Conservation (phyloP, 805 yeast species). For the Candida silvatica region DNA sequence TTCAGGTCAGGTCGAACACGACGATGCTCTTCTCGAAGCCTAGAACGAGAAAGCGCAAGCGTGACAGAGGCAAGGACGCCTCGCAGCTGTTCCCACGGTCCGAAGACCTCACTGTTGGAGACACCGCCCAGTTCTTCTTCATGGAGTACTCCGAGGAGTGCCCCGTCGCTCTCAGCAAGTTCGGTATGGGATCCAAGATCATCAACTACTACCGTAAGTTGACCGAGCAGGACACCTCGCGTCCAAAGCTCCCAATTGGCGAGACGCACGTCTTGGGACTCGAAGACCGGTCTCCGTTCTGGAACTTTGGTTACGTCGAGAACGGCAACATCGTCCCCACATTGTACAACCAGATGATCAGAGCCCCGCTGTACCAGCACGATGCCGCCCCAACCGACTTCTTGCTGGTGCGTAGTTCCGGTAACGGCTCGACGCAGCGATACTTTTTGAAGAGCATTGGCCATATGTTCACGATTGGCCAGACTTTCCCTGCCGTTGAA, state of each 20-base stretch:
- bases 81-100: conserved; percentile 65
- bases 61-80: conserved; percentile 77
- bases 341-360: conserved; percentile 76
- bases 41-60: conserved; percentile 76
- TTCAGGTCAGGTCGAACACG: conserved; percentile 71
- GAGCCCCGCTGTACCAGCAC: conserved; percentile 92
- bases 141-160: conserved; percentile 88
- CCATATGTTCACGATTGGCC: conserved; percentile 81
- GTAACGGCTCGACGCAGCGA: conserved; percentile 60
- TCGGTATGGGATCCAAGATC: conserved; percentile 93
- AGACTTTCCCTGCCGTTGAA: conserved; percentile 85
- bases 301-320: conserved; percentile 97
- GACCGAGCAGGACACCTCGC: conserved; percentile 66
- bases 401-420: conserved; percentile 68
- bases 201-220: conserved; percentile 89
- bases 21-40: conserved; percentile 66
- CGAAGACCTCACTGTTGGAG: conserved; percentile 75
- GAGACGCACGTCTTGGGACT: conserved; percentile 96
- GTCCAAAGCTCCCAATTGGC: conserved; percentile 86
- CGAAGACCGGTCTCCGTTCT: conserved; percentile 93
- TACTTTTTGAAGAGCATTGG: conserved; percentile 64
- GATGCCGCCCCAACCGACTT: conserved; percentile 76
- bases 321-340: conserved; percentile 94
- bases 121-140: conserved; percentile 65
- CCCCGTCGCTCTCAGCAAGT: conserved; percentile 75